Evolutionary conservation across 805 yeast species (phyloP).

Genomic region (Kazachstania viticola): DNA sequence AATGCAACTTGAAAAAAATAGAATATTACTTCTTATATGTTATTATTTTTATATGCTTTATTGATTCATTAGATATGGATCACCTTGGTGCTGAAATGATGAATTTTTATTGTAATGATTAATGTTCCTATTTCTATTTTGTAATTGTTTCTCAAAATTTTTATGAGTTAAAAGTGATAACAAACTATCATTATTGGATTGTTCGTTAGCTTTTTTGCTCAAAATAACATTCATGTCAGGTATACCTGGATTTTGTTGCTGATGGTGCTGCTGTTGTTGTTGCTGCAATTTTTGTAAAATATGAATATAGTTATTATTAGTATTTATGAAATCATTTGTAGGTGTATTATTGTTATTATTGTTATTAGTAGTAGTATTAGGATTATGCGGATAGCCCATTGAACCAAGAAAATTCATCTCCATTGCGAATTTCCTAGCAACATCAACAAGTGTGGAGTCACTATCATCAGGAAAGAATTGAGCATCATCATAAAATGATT

Average conservation of each 20-base stretch:
- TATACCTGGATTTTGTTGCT: not conserved
- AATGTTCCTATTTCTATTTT: conserved; percentile 5
- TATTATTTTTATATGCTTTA: too few species aligned
- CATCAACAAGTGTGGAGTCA: too few species aligned
- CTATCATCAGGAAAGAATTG: conserved; percentile 21
- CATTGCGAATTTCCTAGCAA: too few species aligned
- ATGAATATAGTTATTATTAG: not conserved
- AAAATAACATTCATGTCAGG: conserved; percentile 3
- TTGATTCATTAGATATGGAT: conserved; percentile 11
- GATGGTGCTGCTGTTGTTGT: not conserved
- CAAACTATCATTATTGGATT: conserved; percentile 11
- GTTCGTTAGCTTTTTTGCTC: conserved; percentile 1
- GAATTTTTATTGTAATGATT: conserved; percentile 3
- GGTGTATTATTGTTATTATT: conserved; percentile 1
- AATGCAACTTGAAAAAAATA: too few species aligned
- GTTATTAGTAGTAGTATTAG: too few species aligned
- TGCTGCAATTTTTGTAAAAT: not conserved
- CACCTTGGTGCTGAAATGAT: conserved; percentile 9
- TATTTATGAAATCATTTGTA: not conserved
- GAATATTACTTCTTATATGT: too few species aligned
- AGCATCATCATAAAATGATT: conserved; percentile 21
- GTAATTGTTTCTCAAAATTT: conserved; percentile 12
- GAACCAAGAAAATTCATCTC: too few species aligned
- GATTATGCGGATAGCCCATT: too few species aligned
- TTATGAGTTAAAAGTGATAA: conserved; percentile 12